Evolutionary conservation across 31 red algal species (phyloP).

Genomic region (Odonthalia washingtoniensis): DNA sequence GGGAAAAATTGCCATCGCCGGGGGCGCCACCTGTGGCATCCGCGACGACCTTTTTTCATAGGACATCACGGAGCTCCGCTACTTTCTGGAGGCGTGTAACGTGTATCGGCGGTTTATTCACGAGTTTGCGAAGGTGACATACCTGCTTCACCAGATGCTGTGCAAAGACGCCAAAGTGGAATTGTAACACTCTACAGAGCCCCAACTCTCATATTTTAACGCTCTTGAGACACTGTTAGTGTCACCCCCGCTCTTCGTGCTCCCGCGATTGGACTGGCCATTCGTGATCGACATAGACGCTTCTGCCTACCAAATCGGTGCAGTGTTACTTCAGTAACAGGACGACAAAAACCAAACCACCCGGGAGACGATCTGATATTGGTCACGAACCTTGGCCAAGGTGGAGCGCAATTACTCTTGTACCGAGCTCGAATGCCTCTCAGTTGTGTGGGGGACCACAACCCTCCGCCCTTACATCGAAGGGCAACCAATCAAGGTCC

Average conservation of each 20-base stretch:
- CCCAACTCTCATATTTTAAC: background rate
- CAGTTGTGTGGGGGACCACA: too few relatives aligned
- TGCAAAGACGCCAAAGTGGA: background rate
- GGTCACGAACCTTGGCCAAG: background rate
- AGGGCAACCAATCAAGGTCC: too few relatives aligned
- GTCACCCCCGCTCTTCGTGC: background rate
- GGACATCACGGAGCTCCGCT: too few relatives aligned
- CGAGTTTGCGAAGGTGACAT: background rate
- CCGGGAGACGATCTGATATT: background rate
- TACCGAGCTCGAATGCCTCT: too few relatives aligned
- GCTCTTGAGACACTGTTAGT: background rate
- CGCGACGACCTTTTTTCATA: constrained; percentile 19
- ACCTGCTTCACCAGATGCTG: background rate
- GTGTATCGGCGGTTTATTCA: constrained; percentile 48
- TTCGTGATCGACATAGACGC: background rate
- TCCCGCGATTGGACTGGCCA: too few relatives aligned
- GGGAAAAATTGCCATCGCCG: background rate
- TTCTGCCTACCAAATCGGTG: background rate
- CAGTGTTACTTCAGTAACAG: background rate
- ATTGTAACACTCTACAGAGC: background rate
- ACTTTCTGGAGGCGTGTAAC: too few relatives aligned
- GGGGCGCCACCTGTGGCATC: background rate
- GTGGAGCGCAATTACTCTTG: too few relatives aligned
- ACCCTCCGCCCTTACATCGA: too few relatives aligned
- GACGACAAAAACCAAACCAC: background rate